Evolutionary conservation across 345 rosid species (phyloP).

Genomic region (Trapa bicornis): DNA sequence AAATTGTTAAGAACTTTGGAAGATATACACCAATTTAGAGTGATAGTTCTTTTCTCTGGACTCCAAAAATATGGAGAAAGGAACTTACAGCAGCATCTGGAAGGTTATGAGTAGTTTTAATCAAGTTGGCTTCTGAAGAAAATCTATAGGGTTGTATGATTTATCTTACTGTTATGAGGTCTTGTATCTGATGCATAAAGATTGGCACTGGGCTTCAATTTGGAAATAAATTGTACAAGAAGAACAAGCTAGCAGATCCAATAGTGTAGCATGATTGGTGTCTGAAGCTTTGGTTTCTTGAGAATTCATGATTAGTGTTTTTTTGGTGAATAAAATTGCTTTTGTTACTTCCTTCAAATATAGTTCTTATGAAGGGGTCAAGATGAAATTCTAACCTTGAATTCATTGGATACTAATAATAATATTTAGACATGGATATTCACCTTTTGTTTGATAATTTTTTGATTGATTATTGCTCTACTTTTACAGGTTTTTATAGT

Average conservation of each 20-base stretch:
- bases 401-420: neutral
- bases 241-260: neutral
- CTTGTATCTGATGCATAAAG: neutral
- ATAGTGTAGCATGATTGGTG: neutral
- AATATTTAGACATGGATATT: neutral
- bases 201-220: neutral
- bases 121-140: neutral
- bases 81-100: neutral
- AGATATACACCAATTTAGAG: neutral
- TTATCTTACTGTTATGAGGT: neutral
- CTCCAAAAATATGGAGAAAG: neutral
- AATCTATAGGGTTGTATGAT: neutral
- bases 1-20: neutral
- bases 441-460: neutral
- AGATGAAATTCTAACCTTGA: neutral
- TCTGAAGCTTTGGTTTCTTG: neutral
- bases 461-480: conserved; percentile 1
- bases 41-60: neutral
- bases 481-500: conserved; percentile 35
- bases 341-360: neutral
- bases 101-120: neutral
- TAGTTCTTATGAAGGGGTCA: neutral
- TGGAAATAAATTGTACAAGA: neutral
- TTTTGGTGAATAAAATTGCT: neutral
- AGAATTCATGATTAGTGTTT: neutral